Conservation (phyloP, 306 rosid species). For the Pachyrhizus erosus region DNA sequence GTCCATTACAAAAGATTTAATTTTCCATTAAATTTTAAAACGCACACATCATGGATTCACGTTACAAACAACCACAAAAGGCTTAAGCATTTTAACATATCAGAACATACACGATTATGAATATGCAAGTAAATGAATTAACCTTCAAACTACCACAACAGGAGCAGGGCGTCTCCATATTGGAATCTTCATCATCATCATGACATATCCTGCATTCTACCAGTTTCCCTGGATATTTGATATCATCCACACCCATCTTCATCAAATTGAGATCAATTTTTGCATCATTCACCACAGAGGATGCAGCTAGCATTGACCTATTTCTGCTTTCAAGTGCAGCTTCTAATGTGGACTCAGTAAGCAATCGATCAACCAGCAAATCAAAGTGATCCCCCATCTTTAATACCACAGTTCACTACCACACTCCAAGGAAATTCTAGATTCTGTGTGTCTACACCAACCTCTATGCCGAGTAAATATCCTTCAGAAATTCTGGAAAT, state of each 20-base stretch:
- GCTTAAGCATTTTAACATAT: neutral
- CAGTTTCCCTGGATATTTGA: conserved; percentile 53
- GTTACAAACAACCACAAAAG: neutral
- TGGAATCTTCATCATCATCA: conserved; percentile 88
- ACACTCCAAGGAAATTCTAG: conserved; percentile 25
- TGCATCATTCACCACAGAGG: conserved; percentile 51
- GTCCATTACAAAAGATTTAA: conserved; percentile 19
- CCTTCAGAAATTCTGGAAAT: conserved; percentile 48
- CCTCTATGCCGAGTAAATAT: conserved; percentile 36
- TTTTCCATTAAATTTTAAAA: conserved; percentile 26
- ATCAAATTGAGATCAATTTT: conserved; percentile 47
- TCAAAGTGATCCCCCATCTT: conserved; percentile 96
- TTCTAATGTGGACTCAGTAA: conserved; percentile 93
- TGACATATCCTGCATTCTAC: conserved; percentile 97
- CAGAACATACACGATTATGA: conserved; percentile 9
- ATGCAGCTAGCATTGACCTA: conserved; percentile 63
- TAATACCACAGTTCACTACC: conserved; percentile 26
- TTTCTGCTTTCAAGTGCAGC: conserved; percentile 88
- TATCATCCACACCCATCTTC: conserved; percentile 51
- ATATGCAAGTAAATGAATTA: neutral
- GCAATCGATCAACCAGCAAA: conserved; percentile 86
- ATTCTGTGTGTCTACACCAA: conserved; percentile 23
- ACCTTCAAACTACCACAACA: conserved; percentile 99
- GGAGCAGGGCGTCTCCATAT: conserved; percentile 97
- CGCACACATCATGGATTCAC: neutral